Evolutionary conservation across 805 yeast species (phyloP).

Genomic region (Tetrapisispora namnaoensis): DNA sequence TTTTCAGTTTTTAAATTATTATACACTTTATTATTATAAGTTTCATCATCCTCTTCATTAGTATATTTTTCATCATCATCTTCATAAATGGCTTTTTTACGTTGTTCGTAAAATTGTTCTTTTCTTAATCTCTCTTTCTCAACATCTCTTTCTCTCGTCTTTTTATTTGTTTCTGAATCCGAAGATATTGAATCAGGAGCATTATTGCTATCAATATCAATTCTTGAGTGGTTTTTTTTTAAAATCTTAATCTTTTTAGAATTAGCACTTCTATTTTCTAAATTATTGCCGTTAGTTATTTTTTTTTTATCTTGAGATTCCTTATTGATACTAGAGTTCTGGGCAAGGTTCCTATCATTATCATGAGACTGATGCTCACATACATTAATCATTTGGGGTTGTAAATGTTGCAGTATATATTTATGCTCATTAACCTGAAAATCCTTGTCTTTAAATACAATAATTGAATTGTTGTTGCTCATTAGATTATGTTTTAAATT

Average conservation of each 20-base stretch:
- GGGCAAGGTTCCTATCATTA: no score
- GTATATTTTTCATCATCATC: constrained; percentile 22
- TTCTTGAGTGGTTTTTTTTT: not conserved
- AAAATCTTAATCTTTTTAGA: not conserved
- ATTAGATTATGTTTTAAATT: constrained; percentile 46
- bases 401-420: constrained; percentile 16
- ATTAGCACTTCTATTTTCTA: not conserved
- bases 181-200: not conserved
- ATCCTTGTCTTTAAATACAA: constrained; percentile 32
- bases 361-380: not conserved
- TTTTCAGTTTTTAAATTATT: not conserved
- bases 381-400: constrained; percentile 1
- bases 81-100: constrained; percentile 33
- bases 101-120: constrained; percentile 35
- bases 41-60: constrained; percentile 16
- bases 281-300: not conserved
- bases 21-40: constrained; percentile 11
- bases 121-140: constrained; percentile 32
- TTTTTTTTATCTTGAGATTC: not conserved
- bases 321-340: not conserved
- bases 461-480: constrained; percentile 37
- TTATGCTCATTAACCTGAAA: constrained; percentile 9
- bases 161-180: not conserved
- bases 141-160: constrained; percentile 7
- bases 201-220: not conserved